phyloP scores from a whole-genome alignment of 345 rosid species.

The Jatropha curcas region DNA sequence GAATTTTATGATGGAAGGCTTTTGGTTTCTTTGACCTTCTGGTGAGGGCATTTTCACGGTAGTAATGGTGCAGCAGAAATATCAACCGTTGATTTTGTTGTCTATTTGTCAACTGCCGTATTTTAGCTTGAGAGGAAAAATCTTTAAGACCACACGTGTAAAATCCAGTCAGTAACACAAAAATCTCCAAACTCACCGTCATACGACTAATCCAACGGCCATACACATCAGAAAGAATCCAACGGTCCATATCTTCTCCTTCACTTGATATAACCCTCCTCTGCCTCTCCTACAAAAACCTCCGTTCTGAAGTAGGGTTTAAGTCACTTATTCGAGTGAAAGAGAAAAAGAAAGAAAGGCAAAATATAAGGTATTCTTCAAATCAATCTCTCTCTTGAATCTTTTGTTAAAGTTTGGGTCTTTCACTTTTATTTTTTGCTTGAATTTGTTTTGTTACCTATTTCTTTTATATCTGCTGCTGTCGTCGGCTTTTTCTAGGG shows the following conservation, averaged over 20 bases:
- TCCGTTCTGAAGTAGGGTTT: slow-evolving; percentile 15
- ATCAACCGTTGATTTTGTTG: background rate
- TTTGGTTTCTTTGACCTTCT: background rate
- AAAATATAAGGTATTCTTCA: background rate
- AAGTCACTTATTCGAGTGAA: background rate
- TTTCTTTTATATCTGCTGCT: background rate
- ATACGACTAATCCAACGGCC: slow-evolving; percentile 2
- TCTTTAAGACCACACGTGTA: too few species aligned
- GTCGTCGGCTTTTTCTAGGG: background rate
- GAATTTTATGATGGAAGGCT: background rate
- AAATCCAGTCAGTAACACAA: too few species aligned
- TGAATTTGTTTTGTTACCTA: background rate
- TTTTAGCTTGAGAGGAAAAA: too few species aligned
- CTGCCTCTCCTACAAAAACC: slow-evolving; percentile 1
- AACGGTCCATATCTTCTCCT: slow-evolving; percentile 5
- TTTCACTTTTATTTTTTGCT: too few species aligned
- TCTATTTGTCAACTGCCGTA: too few species aligned
- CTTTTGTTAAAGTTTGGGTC: background rate
- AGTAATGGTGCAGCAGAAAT: background rate
- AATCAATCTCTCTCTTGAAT: background rate
- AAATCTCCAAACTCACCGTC: background rate
- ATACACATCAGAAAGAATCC: background rate
- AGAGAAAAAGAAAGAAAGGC: background rate
- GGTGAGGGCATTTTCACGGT: background rate
- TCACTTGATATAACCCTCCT: background rate